phyloP scores from a whole-genome alignment of 139 green algal genomes.

The Pycnococcus provasolii region DNA sequence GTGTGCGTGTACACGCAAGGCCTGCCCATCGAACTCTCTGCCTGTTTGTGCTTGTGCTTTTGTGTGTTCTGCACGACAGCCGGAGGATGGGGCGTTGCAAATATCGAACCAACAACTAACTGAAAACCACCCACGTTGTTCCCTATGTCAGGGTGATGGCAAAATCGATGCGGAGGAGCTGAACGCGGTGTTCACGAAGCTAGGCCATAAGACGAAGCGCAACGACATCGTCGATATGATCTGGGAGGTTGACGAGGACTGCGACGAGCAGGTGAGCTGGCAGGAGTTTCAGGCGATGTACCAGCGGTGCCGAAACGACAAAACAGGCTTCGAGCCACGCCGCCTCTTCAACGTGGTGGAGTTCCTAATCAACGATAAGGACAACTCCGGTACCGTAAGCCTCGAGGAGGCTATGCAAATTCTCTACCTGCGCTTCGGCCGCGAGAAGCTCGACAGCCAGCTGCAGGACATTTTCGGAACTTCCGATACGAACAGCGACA shows the following conservation, averaged over 20 bases:
- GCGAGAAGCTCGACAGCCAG: conserved; percentile 43
- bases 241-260: conserved; percentile 96
- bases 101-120: no score
- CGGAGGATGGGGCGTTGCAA: no score
- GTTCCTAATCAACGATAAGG: conserved; percentile 87
- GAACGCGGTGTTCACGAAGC: conserved; percentile 46
- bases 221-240: conserved; percentile 87
- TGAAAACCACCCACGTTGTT: background rate
- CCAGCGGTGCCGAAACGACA: conserved; percentile 63
- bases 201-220: conserved; percentile 64
- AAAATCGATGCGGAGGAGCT: conserved; percentile 78
- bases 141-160: conserved; percentile 33
- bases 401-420: conserved; percentile 79
- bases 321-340: conserved; percentile 69
- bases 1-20: background rate
- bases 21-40: background rate
- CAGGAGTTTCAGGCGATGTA: conserved; percentile 82
- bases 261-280: conserved; percentile 53
- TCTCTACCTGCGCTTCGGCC: conserved; percentile 76
- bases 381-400: conserved; percentile 50
- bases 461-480: conserved; percentile 86
- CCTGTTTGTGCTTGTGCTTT: background rate
- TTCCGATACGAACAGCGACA: conserved; percentile 71
- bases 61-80: background rate
- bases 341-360: conserved; percentile 86